These are phyloP conservation scores for Epipyxis sp. DNA, from an alignment of 108 stramenopile species.

Conservation along the genomic window DNA sequence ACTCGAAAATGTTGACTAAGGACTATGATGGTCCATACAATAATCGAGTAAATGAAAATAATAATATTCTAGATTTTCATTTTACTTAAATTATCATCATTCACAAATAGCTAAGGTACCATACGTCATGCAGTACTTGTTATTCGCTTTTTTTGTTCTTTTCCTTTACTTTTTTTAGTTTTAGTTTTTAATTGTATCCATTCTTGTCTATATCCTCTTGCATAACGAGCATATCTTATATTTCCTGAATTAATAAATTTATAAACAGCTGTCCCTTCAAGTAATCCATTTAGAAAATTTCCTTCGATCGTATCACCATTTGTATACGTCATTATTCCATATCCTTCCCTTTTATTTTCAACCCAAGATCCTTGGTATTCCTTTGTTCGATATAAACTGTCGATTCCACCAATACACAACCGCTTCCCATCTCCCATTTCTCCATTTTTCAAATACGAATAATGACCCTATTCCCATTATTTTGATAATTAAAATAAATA, in stretches of 20 bases:
- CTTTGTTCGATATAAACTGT: neutral
- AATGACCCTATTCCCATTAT: neutral
- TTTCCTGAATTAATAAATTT: neutral
- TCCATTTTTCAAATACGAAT: neutral
- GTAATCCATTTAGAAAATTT: neutral
- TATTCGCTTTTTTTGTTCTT: too few relatives aligned
- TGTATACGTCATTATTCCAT: neutral
- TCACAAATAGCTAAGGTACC: too few relatives aligned
- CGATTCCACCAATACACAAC: conserved; percentile 1
- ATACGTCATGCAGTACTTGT: too few relatives aligned
- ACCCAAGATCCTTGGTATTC: neutral
- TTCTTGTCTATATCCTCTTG: neutral
- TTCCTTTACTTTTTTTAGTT: too few relatives aligned
- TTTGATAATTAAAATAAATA: neutral
- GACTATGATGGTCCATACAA: too few relatives aligned
- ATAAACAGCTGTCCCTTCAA: neutral
- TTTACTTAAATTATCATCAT: too few relatives aligned
- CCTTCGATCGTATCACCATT: neutral
- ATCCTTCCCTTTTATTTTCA: neutral
- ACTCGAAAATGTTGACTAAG: too few relatives aligned
- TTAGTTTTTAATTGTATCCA: conserved; percentile 1
- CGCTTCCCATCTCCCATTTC: neutral
- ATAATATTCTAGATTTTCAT: too few relatives aligned
- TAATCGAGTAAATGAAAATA: too few relatives aligned
- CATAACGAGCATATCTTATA: neutral